Conservation (phyloP, 768 basidiomycete species). For the Gyrodon lividus region DNA sequence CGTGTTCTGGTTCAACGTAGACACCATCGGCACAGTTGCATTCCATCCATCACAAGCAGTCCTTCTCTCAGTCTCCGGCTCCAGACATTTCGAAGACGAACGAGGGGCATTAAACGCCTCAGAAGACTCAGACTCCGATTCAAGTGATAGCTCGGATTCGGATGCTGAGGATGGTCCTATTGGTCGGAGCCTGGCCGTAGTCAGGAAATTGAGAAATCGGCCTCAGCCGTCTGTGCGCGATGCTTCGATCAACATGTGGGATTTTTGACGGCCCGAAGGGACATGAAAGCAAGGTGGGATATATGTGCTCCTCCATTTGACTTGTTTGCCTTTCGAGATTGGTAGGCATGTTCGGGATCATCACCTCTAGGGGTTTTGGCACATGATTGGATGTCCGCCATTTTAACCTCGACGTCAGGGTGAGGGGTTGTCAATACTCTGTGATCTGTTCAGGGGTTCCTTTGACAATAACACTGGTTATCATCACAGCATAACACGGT, state of each 20-base stretch:
- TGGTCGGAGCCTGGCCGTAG: not conserved
- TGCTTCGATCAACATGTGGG: slow-evolving; percentile 30
- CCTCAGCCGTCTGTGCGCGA: slow-evolving; percentile 23
- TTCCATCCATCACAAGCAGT: slow-evolving; percentile 67
- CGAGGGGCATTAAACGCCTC: not conserved
- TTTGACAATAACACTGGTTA: too few species aligned
- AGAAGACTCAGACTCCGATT: slow-evolving; percentile 17
- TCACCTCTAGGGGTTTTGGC: too few species aligned
- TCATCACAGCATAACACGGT: too few species aligned
- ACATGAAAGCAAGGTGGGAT: not conserved
- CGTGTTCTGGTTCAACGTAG: slow-evolving; percentile 23
- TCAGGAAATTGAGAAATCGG: slow-evolving; percentile 10
- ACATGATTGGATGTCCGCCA: too few species aligned
- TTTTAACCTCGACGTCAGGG: too few species aligned
- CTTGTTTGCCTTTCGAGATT: too few species aligned
- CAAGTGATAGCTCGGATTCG: slow-evolving; percentile 7
- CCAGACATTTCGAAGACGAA: slow-evolving; percentile 57
- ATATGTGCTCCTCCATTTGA: too few species aligned
- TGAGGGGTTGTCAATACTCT: too few species aligned
- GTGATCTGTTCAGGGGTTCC: too few species aligned
- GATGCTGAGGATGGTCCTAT: not conserved
- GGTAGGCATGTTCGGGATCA: too few species aligned
- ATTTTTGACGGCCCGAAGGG: slow-evolving; percentile 2
- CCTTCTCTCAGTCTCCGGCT: slow-evolving; percentile 71
- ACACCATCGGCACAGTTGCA: slow-evolving; percentile 68